Percentiles rank a stretch among this genome's conserved stretches.
phyloP scores from a whole-genome alignment of 2,329 filamentous ascomycete species.

The Eutypella sp. region DNA sequence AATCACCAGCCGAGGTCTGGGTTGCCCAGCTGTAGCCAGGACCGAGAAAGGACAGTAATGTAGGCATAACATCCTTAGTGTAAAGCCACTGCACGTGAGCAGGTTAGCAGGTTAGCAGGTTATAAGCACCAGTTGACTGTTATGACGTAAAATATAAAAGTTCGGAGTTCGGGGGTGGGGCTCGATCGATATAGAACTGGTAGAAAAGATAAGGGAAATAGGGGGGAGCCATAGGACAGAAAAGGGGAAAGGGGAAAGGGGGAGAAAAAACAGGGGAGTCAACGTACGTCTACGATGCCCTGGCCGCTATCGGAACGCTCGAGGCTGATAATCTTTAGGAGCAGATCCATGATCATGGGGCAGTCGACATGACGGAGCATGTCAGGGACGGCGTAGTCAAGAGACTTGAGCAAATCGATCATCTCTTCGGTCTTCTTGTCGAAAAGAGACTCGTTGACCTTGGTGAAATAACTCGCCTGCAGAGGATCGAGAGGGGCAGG shows the following conservation, averaged over 20 bases:
- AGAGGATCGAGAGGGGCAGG: slow-evolving; percentile 85
- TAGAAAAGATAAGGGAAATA: too few relatives aligned
- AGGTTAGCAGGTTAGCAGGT: slow-evolving; percentile 18
- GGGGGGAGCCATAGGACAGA: too few relatives aligned
- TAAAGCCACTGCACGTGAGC: slow-evolving; percentile 70
- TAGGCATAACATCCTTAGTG: slow-evolving; percentile 80
- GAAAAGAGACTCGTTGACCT: slow-evolving; percentile 95
- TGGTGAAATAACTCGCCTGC: slow-evolving; percentile 96
- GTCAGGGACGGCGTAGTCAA: slow-evolving; percentile 75
- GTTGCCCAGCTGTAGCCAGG: slow-evolving; percentile 83
- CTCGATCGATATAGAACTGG: too few relatives aligned
- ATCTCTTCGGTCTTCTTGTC: slow-evolving; percentile 98
- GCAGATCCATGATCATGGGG: slow-evolving; percentile 95
- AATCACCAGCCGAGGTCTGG: slow-evolving; percentile 94
- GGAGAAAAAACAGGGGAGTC: neutral
- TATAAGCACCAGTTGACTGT: too few relatives aligned
- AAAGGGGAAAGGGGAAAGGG: too few relatives aligned
- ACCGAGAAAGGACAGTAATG: slow-evolving; percentile 78
- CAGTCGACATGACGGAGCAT: slow-evolving; percentile 94
- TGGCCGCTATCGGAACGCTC: slow-evolving; percentile 88
- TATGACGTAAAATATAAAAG: too few relatives aligned
- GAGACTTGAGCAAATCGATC: slow-evolving; percentile 79
- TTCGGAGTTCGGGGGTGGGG: too few relatives aligned
- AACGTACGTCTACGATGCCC: slow-evolving; percentile 83
- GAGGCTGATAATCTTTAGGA: slow-evolving; percentile 94